phyloP scores from a whole-genome alignment of 768 basidiomycete species.

The Agaricus subrufescens region DNA sequence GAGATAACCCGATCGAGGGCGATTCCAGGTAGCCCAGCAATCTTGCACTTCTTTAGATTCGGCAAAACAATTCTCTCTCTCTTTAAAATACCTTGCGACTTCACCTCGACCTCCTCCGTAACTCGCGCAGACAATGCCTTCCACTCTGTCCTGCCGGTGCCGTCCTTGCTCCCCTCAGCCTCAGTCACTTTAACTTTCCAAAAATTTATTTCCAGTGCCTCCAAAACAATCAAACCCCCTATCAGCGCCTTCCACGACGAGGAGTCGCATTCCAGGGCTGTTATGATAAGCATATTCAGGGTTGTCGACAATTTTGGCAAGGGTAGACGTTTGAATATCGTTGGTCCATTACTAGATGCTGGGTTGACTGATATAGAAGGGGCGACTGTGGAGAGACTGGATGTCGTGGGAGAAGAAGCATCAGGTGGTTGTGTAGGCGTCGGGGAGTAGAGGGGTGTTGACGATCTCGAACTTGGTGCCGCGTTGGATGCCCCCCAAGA shows the following conservation, averaged over 20 bases:
- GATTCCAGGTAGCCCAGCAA: slow-evolving; percentile 22
- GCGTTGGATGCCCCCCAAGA: not conserved
- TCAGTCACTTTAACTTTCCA: slow-evolving; percentile 27
- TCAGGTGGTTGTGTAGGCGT: not conserved
- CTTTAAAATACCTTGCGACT: not conserved
- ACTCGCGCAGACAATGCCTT: slow-evolving; percentile 14
- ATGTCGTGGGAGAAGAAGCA: not conserved
- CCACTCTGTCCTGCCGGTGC: slow-evolving; percentile 10
- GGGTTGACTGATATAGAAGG: slow-evolving; percentile 9
- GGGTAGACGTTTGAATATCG: not conserved
- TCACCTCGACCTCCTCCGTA: slow-evolving; percentile 12
- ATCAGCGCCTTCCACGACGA: slow-evolving; percentile 31
- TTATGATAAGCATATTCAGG: slow-evolving; percentile 33
- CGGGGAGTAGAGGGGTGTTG: slow-evolving; percentile 4
- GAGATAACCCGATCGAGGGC: slow-evolving; percentile 9
- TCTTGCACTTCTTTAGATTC: slow-evolving; percentile 21
- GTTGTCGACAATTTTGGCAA: slow-evolving; percentile 5
- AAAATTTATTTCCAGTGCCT: slow-evolving; percentile 40
- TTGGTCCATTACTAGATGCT: not conserved
- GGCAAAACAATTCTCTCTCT: slow-evolving; percentile 19
- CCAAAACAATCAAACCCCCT: slow-evolving; percentile 26
- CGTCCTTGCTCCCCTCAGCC: slow-evolving; percentile 22
- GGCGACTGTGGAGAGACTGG: not conserved
- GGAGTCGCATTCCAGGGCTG: slow-evolving; percentile 37
- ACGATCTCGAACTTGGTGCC: not conserved